Evolutionary conservation across 2,329 filamentous ascomycete genomes (phyloP).

Genomic region (Zasmidium cellare): DNA sequence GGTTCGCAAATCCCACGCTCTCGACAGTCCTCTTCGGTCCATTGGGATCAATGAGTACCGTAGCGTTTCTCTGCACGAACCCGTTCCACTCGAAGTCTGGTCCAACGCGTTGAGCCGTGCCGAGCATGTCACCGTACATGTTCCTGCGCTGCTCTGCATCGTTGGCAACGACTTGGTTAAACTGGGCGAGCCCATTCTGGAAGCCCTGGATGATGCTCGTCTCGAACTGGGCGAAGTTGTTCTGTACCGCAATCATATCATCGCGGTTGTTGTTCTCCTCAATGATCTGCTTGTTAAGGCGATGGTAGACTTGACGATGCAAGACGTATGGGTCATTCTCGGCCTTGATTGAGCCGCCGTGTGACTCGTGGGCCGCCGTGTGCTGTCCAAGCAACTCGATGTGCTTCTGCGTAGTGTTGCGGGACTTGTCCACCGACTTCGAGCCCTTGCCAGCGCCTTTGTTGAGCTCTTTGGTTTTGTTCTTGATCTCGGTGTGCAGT

Average conservation of each 20-base stretch:
- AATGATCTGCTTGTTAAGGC: slow-evolving; percentile 83
- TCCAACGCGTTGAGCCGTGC: slow-evolving; percentile 71
- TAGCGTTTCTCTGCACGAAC: slow-evolving; percentile 71
- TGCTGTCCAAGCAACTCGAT: slow-evolving; percentile 91
- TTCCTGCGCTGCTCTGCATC: slow-evolving; percentile 80
- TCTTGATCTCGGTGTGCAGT: slow-evolving; percentile 94
- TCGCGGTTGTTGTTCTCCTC: slow-evolving; percentile 96
- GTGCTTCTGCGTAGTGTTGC: slow-evolving; percentile 85
- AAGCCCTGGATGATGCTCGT: slow-evolving; percentile 78
- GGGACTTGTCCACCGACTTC: slow-evolving; percentile 89
- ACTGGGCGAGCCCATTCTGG: slow-evolving; percentile 78
- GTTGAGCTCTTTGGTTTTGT: slow-evolving; percentile 86
- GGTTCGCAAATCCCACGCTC: slow-evolving; percentile 76
- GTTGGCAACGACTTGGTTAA: slow-evolving; percentile 75
- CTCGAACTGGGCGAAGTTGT: slow-evolving; percentile 85
- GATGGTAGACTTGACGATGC: slow-evolving; percentile 75
- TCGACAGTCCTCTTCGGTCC: slow-evolving; percentile 72
- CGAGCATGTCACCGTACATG: slow-evolving; percentile 82
- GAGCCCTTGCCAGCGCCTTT: slow-evolving; percentile 78
- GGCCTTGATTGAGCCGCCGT: slow-evolving; percentile 68
- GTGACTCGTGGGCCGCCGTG: slow-evolving; percentile 75
- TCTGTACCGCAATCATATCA: slow-evolving; percentile 88
- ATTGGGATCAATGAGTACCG: slow-evolving; percentile 75
- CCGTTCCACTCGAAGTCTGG: slow-evolving; percentile 89
- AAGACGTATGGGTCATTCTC: slow-evolving; percentile 86